Conservation (phyloP, 2,329 filamentous ascomycete species). For the Fusarium sp. region DNA sequence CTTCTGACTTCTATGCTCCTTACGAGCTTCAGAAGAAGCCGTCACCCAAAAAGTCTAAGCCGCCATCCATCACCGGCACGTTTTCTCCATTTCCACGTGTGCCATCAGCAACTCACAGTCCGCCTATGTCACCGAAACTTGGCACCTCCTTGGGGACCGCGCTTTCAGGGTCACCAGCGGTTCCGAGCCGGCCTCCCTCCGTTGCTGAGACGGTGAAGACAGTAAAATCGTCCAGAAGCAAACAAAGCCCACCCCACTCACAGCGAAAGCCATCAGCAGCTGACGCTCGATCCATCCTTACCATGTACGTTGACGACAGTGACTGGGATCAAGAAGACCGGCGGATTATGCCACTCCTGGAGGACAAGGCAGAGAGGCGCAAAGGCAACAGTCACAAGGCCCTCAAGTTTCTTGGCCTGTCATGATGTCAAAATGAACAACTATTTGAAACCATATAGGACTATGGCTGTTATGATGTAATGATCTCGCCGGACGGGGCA, state of each 20-base stretch:
- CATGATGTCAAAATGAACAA: constrained; percentile 29
- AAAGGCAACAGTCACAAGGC: constrained; percentile 65
- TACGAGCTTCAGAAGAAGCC: constrained; percentile 51
- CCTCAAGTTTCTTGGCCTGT: constrained; percentile 66
- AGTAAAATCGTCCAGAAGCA: constrained; percentile 50
- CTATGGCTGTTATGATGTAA: constrained; percentile 39
- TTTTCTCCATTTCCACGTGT: constrained; percentile 51
- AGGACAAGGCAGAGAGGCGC: constrained; percentile 52
- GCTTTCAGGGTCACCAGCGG: constrained; percentile 21
- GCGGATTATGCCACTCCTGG: constrained; percentile 65
- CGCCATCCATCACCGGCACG: constrained; percentile 49
- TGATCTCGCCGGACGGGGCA: constrained; percentile 36
- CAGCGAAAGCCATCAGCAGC: constrained; percentile 36
- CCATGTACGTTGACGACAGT: constrained; percentile 57
- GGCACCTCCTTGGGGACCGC: constrained; percentile 22
- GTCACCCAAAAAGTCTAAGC: constrained; percentile 41
- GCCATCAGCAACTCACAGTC: constrained; percentile 41
- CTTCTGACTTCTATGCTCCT: constrained; percentile 59
- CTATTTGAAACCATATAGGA: constrained; percentile 2
- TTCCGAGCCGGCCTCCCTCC: constrained; percentile 50
- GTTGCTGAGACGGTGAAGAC: constrained; percentile 52
- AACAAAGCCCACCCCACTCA: constrained; percentile 49
- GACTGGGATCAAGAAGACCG: constrained; percentile 64
- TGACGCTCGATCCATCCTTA: constrained; percentile 52
- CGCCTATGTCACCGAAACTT: constrained; percentile 38